phyloP scores from a whole-genome alignment of 1,139 yeast species.

The Zygosaccharomyces pseudobailii region DNA sequence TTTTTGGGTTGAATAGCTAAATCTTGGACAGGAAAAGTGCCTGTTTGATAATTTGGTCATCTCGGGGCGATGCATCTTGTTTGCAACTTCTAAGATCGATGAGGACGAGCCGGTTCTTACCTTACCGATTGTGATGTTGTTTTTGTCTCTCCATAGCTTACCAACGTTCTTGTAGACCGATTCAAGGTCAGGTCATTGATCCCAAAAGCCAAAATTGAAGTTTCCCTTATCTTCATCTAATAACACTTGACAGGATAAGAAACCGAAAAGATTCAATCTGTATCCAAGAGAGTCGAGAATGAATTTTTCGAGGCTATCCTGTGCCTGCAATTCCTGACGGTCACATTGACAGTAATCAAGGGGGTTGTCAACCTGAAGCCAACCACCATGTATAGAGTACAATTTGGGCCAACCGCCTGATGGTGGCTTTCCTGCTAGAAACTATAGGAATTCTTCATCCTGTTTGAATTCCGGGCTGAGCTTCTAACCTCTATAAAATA shows the following conservation, averaged over 20 bases:
- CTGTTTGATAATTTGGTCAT: slow-evolving; percentile 37
- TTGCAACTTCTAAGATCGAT: slow-evolving; percentile 36
- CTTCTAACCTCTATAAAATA: slow-evolving; percentile 24
- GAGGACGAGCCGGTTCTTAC: slow-evolving; percentile 30
- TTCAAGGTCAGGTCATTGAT: slow-evolving; percentile 37
- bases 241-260: slow-evolving; percentile 30
- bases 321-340: slow-evolving; percentile 25
- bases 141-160: slow-evolving; percentile 35
- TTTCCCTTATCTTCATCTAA: slow-evolving; percentile 11
- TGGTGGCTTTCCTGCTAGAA: slow-evolving; percentile 37
- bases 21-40: slow-evolving; percentile 36
- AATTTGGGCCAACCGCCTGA: slow-evolving; percentile 35
- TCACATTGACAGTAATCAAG: slow-evolving; percentile 15
- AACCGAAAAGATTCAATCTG: slow-evolving; percentile 40
- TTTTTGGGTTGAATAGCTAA: slow-evolving; percentile 38
- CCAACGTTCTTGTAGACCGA: slow-evolving; percentile 38
- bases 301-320: slow-evolving; percentile 28
- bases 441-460: slow-evolving; percentile 39
- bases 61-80: slow-evolving; percentile 37
- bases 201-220: slow-evolving; percentile 43
- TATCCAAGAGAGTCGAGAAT: slow-evolving; percentile 41
- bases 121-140: slow-evolving; percentile 33
- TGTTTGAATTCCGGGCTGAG: slow-evolving; percentile 29
- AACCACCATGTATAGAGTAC: slow-evolving; percentile 41
- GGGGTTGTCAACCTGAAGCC: slow-evolving; percentile 39